Evolutionary conservation across 2,329 filamentous ascomycete species (phyloP).

Genomic region (Stachybotrys chartarum): DNA sequence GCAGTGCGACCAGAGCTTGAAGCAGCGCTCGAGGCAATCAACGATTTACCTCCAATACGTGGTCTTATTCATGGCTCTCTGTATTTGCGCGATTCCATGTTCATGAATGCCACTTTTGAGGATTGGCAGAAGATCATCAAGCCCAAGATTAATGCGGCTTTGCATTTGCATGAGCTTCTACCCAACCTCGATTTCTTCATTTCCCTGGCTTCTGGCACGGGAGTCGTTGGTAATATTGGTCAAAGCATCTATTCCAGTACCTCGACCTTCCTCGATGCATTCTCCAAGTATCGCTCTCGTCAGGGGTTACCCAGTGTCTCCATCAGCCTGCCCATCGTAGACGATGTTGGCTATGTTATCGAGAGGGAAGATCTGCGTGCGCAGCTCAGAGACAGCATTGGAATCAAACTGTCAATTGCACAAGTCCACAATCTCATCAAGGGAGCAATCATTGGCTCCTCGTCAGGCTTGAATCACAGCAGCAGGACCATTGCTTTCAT

Average conservation of each 20-base stretch:
- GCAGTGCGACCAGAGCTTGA: background rate
- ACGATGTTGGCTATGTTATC: background rate
- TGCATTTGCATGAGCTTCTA: background rate
- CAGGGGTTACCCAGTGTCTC: background rate
- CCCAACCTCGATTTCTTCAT: background rate
- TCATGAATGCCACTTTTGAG: background rate
- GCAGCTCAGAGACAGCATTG: too few species aligned
- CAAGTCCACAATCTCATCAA: conserved; percentile 5
- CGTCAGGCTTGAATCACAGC: background rate
- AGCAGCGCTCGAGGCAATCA: background rate
- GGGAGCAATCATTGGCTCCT: conserved; percentile 3
- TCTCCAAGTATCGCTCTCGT: background rate
- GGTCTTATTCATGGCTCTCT: conserved; percentile 14
- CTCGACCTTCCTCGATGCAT: background rate
- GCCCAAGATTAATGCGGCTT: background rate
- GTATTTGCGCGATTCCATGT: conserved; percentile 3
- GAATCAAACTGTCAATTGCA: too few species aligned
- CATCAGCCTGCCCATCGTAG: background rate
- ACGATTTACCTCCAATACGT: conserved; percentile 7
- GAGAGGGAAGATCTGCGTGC: too few species aligned
- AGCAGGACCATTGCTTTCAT: conserved; percentile 1
- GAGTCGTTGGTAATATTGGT: background rate
- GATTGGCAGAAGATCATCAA: background rate
- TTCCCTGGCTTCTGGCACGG: background rate
- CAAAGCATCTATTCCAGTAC: background rate